These are phyloP conservation scores for Piromyces finnis DNA, from an alignment of 192 early-diverging fungal genomes.

Conservation along the genomic window DNA sequence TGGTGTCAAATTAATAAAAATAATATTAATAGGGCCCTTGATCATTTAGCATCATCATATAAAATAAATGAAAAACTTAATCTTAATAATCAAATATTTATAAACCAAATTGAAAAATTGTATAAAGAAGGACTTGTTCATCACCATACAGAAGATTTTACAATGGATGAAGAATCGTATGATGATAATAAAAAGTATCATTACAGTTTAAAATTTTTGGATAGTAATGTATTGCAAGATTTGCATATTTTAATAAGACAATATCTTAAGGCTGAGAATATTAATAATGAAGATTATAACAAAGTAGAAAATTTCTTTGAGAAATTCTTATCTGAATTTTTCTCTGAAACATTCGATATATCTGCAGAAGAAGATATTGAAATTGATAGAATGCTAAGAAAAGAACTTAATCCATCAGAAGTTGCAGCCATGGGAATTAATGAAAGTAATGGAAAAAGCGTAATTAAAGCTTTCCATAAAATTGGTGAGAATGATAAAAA, in stretches of 20 bases:
- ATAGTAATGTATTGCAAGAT: not conserved
- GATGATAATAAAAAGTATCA: not conserved
- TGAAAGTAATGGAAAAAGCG: not conserved
- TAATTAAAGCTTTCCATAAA: not conserved
- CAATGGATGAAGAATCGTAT: not conserved
- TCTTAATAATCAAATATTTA: slow-evolving; percentile 53
- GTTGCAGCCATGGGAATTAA: not conserved
- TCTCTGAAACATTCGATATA: not conserved
- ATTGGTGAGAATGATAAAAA: not conserved
- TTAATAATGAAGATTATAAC: not conserved
- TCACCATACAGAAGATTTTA: not conserved
- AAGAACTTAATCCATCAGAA: not conserved
- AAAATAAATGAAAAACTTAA: slow-evolving; percentile 70
- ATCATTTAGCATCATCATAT: slow-evolving; percentile 85
- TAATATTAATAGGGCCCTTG: slow-evolving; percentile 85
- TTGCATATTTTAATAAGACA: not conserved
- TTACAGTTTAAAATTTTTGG: not conserved
- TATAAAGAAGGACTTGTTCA: slow-evolving; percentile 21
- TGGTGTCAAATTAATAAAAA: slow-evolving; percentile 89
- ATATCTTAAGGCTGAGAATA: not conserved
- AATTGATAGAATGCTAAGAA: not conserved
- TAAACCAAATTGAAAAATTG: slow-evolving; percentile 70
- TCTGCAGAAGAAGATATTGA: not conserved
- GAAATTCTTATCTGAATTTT: not conserved
- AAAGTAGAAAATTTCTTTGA: not conserved